Conservation (phyloP, 169 alveolate genomes). For the Plasmodium relictum region DNA sequence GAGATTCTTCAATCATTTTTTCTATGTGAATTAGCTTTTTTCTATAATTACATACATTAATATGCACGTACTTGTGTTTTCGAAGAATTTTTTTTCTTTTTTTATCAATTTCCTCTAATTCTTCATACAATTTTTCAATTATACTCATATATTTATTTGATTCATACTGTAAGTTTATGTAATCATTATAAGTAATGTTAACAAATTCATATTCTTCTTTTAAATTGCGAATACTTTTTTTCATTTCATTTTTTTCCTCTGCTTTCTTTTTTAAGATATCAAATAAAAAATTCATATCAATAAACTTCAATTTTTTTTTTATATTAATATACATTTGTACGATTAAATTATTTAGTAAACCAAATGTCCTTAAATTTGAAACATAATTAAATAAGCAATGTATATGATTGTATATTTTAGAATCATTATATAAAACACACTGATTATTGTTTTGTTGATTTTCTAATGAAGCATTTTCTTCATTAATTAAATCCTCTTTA, state of each 20-base stretch:
- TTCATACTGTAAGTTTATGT: slow-evolving; percentile 51
- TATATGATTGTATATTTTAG: slow-evolving; percentile 44
- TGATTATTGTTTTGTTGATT: neutral
- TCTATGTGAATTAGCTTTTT: slow-evolving; percentile 42
- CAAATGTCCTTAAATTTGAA: slow-evolving; percentile 22
- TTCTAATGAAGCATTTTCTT: neutral
- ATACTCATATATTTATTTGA: slow-evolving; percentile 23
- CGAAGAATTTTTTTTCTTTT: slow-evolving; percentile 16
- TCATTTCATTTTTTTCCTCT: neutral
- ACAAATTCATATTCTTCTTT: slow-evolving; percentile 56
- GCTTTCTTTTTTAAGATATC: slow-evolving; percentile 18
- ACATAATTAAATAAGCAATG: slow-evolving; percentile 22
- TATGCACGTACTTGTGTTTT: slow-evolving; percentile 27
- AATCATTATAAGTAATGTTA: slow-evolving; percentile 49
- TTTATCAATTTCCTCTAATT: slow-evolving; percentile 47
- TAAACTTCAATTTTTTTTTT: neutral
- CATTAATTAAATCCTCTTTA: neutral
- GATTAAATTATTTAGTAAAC: slow-evolving; percentile 20
- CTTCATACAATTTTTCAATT: slow-evolving; percentile 33
- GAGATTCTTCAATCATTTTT: slow-evolving; percentile 67
- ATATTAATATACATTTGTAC: slow-evolving; percentile 28
- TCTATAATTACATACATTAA: slow-evolving; percentile 45
- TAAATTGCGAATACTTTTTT: neutral
- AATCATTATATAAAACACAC: slow-evolving; percentile 10
- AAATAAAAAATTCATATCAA: slow-evolving; percentile 17